These are phyloP conservation scores for Crithidia sp. DNA, from an alignment of 208 protist species.

Conservation along the genomic window DNA sequence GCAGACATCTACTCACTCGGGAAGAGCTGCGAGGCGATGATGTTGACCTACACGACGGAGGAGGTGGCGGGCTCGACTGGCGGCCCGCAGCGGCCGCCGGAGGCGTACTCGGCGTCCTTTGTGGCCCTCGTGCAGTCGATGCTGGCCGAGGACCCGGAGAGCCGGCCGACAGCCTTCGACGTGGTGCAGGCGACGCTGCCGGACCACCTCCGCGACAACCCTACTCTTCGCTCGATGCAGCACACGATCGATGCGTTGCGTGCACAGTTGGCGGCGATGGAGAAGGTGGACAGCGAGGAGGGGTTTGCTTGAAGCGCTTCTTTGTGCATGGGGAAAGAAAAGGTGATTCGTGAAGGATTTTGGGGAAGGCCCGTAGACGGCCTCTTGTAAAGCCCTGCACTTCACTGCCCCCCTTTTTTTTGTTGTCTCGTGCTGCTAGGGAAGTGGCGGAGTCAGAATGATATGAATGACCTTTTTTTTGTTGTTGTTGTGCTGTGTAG, in stretches of 20 bases:
- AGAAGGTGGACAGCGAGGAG: background rate
- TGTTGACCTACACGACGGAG: conserved; percentile 42
- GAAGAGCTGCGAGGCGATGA: conserved; percentile 80
- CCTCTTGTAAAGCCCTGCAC: too few relatives aligned
- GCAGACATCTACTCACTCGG: conserved; percentile 91
- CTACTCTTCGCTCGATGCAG: conserved; percentile 15
- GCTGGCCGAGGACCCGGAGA: conserved; percentile 32
- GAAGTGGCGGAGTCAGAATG: too few relatives aligned
- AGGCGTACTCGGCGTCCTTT: conserved; percentile 40
- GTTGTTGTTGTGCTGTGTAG: background rate
- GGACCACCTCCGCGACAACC: conserved; percentile 6
- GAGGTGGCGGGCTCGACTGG: conserved; percentile 38
- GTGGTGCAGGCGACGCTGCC: conserved; percentile 41
- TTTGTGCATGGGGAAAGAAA: background rate
- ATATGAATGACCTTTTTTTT: background rate
- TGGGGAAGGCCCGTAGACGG: background rate
- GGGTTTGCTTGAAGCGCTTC: background rate
- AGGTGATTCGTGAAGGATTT: background rate
- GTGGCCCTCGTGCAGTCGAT: conserved; percentile 45
- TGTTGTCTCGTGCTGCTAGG: background rate
- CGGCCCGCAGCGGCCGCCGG: conserved; percentile 2
- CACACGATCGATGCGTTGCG: conserved; percentile 19
- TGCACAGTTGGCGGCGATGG: conserved; percentile 1
- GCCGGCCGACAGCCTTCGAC: conserved; percentile 49
- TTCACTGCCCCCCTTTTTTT: background rate